Base-by-base conservation (phyloP, 2,329 filamentous ascomycete genomes). In the Sarocladiaceae sp. region DNA sequence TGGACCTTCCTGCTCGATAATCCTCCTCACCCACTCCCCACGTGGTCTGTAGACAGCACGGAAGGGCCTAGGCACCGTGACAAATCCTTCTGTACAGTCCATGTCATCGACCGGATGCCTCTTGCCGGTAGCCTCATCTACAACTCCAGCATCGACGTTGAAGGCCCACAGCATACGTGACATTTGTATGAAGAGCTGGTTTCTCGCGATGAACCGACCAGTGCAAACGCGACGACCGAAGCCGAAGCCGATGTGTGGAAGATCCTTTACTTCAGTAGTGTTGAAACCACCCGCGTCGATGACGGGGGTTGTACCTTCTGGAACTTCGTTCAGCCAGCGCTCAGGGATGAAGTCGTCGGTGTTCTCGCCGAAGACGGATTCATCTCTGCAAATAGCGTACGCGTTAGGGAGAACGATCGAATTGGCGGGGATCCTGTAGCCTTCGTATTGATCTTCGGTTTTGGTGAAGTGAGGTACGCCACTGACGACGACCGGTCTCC, bases 81-180 rank as follows among this genome's bases (percentile, higher is more conserved):
- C 57, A 22, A 67, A 62, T 3, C 62, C 62, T 13, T 62, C 60
- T 1, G 59, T 64, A 33, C 54, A 56, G 25, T 56, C 61, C 58
- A 60, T 59, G 7, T 57, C 56, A 22, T 61, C 52, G 7, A 64
- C 57, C 12, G 37, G 52, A 11, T 56, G 42, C 47, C 55, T 59
- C 20, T 58, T 52, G 3, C 59, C 54, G 4, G 55, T 56, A 2
- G 54, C 15, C 37, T 42, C 33, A 26, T 58, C 57, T 13, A 57
- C 47, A 4, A 62, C 46, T 8, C 59, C 62, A 1, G 60, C 53
- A 50, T 61, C 56, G 15, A 72, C 59, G 5, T 73, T 62, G 56
- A 79, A 79, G 0, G 72, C 75, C 79, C 78, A 82, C 0, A 83
- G 58, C 23, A 77, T 46, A 17, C 70, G 66, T 1, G 74, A 65